Percentiles rank a stretch among this genome's conserved stretches.
phyloP scores from a whole-genome alignment of 106 monocot species.

The Dendrobium huoshanense region DNA sequence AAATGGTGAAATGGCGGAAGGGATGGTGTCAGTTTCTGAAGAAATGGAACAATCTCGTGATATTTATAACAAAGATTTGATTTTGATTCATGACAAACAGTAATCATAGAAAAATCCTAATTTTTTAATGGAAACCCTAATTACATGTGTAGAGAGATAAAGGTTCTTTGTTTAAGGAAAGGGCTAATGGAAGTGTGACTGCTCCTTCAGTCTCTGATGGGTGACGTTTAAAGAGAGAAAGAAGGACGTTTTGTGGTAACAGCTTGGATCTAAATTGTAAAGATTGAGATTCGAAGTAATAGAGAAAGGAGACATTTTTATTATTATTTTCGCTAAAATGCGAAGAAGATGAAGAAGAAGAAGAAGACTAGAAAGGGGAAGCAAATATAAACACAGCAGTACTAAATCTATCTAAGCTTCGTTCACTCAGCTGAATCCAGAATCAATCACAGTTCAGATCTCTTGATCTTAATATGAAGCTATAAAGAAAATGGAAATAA shows the following conservation, averaged over 20 bases:
- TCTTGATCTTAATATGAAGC: not conserved
- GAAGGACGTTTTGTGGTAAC: conserved; percentile 1
- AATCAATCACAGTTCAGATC: not conserved
- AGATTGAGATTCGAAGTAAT: not conserved
- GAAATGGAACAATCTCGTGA: conserved; percentile 34
- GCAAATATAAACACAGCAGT: conserved; percentile 18
- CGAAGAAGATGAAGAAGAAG: conserved; percentile 10
- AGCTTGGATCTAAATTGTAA: conserved; percentile 4
- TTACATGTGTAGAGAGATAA: not conserved
- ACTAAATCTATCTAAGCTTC: conserved; percentile 30
- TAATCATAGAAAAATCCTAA: conserved; percentile 11
- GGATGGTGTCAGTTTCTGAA: conserved; percentile 21
- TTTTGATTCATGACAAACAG: conserved; percentile 8
- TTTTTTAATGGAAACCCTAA: conserved; percentile 8
- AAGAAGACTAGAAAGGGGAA: conserved; percentile 18
- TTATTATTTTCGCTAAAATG: not conserved
- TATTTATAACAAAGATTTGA: conserved; percentile 16
- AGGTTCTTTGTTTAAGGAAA: not conserved
- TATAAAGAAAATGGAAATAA: not conserved
- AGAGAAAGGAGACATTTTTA: not conserved
- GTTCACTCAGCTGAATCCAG: not conserved
- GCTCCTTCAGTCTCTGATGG: not conserved
- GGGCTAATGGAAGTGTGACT: conserved; percentile 13
- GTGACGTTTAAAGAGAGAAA: conserved; percentile 5
- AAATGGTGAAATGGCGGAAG: not conserved